phyloP scores from a whole-genome alignment of 2,329 filamentous ascomycete species.

The Monilinia vaccinii-corymbosi region DNA sequence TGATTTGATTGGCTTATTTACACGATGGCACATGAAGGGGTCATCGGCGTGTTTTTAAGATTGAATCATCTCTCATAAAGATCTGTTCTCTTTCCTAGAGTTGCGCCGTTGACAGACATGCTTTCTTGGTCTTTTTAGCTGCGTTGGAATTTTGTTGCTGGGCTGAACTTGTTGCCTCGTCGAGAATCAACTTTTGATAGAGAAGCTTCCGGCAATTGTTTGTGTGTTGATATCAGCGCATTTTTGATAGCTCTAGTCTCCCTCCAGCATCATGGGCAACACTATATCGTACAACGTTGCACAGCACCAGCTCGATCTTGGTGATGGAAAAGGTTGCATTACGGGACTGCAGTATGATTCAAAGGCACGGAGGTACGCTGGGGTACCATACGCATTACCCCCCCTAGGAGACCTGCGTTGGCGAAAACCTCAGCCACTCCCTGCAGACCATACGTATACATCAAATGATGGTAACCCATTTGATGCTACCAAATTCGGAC shows the following conservation, averaged over 20 bases:
- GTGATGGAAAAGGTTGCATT: slow-evolving; percentile 23
- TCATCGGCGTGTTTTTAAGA: neutral
- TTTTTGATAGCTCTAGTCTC: too few relatives aligned
- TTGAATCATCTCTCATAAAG: neutral
- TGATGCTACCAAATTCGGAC: slow-evolving; percentile 32
- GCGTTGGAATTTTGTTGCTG: neutral
- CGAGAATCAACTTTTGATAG: neutral
- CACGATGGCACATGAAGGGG: neutral
- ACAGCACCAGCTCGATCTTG: slow-evolving; percentile 23
- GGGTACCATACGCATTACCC: slow-evolving; percentile 24
- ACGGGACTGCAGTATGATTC: slow-evolving; percentile 31
- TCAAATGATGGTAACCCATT: slow-evolving; percentile 25
- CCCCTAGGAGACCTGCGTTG: slow-evolving; percentile 21
- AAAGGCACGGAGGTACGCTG: slow-evolving; percentile 31
- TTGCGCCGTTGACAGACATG: neutral
- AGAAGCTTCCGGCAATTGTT: neutral
- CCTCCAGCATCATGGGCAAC: neutral
- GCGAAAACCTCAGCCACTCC: slow-evolving; percentile 27
- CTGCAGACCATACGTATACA: slow-evolving; percentile 26
- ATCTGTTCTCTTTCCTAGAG: neutral
- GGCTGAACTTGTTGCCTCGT: neutral
- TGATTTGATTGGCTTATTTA: neutral
- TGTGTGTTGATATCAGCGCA: neutral
- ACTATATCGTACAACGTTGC: slow-evolving; percentile 21
- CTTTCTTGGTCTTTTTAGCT: neutral